Evolutionary conservation across 2,329 filamentous ascomycete genomes (phyloP).

Genomic region (Microsporum audouinii): DNA sequence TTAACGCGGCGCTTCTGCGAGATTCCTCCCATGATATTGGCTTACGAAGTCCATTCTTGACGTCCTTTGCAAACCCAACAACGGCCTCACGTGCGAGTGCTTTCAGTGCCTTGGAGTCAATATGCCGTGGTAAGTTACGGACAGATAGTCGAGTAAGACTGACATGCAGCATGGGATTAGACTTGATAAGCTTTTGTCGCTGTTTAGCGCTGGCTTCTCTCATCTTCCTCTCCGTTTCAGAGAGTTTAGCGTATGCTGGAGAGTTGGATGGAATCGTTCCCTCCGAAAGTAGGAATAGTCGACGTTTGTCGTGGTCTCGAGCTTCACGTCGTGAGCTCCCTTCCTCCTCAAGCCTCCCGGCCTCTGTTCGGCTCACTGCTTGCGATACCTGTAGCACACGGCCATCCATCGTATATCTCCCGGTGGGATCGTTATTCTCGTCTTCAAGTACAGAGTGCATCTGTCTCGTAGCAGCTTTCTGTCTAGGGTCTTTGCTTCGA

Average conservation of each 20-base stretch:
- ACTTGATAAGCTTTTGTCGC: conserved; percentile 79
- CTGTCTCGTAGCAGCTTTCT: conserved; percentile 36
- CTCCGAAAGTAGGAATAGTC: conserved; percentile 77
- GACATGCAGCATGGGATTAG: conserved; percentile 78
- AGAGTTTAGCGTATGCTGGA: conserved; percentile 62
- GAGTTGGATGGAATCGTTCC: conserved; percentile 70
- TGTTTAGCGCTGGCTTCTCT: conserved; percentile 77
- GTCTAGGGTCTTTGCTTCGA: conserved; percentile 29
- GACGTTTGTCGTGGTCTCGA: conserved; percentile 75
- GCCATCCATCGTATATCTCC: conserved; percentile 81
- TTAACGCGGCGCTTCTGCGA: conserved; percentile 64
- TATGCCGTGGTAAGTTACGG: conserved; percentile 75
- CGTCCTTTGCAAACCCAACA: conserved; percentile 85
- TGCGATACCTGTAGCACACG: conserved; percentile 73
- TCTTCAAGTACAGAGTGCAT: conserved; percentile 81
- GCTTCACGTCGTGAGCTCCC: conserved; percentile 52
- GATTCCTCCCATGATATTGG: conserved; percentile 85
- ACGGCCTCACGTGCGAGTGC: conserved; percentile 82
- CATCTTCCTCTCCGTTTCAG: conserved; percentile 72
- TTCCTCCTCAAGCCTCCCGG: conserved; percentile 60
- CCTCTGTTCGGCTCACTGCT: conserved; percentile 75
- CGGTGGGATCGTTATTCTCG: conserved; percentile 66
- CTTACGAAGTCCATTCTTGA: conserved; percentile 62
- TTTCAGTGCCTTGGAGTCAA: conserved; percentile 81
- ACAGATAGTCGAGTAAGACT: conserved; percentile 82